Base-by-base conservation (phyloP, 768 basidiomycete species). In the Russula emetica region DNA sequence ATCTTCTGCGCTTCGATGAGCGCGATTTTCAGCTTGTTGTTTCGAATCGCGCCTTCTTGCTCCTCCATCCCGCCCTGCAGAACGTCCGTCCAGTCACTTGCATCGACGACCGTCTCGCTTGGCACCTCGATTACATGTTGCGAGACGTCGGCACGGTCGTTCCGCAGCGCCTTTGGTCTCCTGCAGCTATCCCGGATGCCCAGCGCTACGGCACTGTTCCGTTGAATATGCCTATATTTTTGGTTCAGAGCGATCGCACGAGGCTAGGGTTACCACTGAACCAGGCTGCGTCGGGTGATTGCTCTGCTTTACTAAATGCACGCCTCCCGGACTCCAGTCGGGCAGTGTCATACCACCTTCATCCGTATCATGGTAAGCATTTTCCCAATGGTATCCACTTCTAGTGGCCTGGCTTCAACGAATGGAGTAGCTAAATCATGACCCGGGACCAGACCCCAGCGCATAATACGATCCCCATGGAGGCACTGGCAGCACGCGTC, bases 211-310 rank as follows among this genome's bases (percentile, higher is more conserved):
- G 30, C 30, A 45, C 45, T 2, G 59, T 50, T 14, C 0, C 38
- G 9, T 30, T 55, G 5, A 36, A 67, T 3, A 11, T 67, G 44
- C 66, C 66, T 1, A 61, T 67, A 13, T 67, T 67, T n/a, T 67
- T 67, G 30, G 42, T 61, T 7, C 44, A 55, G 13, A 44, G 40
- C 28, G 49, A 56, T 28, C 44, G 50, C 34, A 30, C 18, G 10
- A 28, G 5, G 4, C 26, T 65, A 22, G 66, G 63, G 2, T 20
- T 66, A 20, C 40, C 6, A 1, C 8, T 67, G 13, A 30, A 34
- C 0, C 26, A 28, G 5, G 58, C 59, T 47, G 42, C 30, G 9
- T 50, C 40, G 5, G 64, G 59, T 32, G 30, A 56, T 22, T 42
- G 40, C 34, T 3, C 11, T n/a, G 13, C 20, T 26, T n/a, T 51